Evolutionary conservation across 768 basidiomycete species (phyloP).

Genomic region (Cystofilobasidium ferigula): DNA sequence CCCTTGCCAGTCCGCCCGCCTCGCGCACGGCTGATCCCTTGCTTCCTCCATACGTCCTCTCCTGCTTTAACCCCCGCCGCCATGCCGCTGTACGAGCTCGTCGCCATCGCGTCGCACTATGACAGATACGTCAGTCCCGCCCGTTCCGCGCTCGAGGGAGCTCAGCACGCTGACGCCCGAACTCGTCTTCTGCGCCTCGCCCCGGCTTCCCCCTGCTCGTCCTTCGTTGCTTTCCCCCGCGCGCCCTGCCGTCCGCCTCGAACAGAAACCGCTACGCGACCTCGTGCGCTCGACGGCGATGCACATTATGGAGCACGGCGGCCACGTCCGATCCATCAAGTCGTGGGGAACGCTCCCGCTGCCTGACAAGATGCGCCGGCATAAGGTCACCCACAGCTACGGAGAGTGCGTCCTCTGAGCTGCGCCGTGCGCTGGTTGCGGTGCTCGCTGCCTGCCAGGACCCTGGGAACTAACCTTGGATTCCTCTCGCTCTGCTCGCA

Average conservation of each 20-base stretch:
- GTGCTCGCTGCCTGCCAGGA: too few species aligned
- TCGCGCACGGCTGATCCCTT: too few species aligned
- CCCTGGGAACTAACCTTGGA: too few species aligned
- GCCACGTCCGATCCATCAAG: conserved; percentile 21
- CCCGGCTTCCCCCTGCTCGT: not conserved
- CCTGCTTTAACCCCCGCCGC: not conserved
- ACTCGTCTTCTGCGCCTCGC: too few species aligned
- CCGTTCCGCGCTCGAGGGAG: not conserved
- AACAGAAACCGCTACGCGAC: conserved; percentile 22
- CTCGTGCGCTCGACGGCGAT: conserved; percentile 22
- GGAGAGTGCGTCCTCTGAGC: conserved; percentile 24
- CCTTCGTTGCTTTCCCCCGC: not conserved
- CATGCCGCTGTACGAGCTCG: conserved; percentile 26
- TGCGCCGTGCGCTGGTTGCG: not conserved
- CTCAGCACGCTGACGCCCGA: too few species aligned
- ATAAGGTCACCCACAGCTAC: conserved; percentile 17
- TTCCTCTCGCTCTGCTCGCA: not conserved
- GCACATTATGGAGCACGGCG: conserved; percentile 25
- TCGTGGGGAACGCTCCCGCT: conserved; percentile 23
- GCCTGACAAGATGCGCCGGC: conserved; percentile 21
- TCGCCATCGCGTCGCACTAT: conserved; percentile 17
- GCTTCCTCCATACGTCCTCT: too few species aligned
- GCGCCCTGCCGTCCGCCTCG: not conserved
- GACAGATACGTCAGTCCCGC: conserved; percentile 10
- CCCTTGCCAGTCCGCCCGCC: too few species aligned